Evolutionary conservation across 2,329 filamentous ascomycete genomes (phyloP), one percentile per base, ranked within the genome.

Genomic region (Penicillium freii): DNA sequence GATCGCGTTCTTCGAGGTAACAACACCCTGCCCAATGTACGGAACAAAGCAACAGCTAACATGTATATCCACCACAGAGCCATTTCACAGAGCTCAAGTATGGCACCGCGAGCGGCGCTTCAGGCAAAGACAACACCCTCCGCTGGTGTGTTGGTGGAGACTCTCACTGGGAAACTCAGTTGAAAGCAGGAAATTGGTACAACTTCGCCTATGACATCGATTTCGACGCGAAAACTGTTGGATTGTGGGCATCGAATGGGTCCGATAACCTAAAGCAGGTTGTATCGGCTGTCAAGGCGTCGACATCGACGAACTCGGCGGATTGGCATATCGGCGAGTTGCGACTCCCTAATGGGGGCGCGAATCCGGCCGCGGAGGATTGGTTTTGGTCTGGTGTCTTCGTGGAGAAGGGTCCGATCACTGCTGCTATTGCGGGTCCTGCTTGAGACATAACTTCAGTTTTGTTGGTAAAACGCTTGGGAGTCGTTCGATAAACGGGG

Each of bases 61-160:
- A 33, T 15, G 1, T 34, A 3, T 56, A 3, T 15, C 9, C 13
- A 78, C 81, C 81, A 82, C 72, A 86, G 85, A 75, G 87, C 70
- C 87, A 90, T 75, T 90, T 90, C 73, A 90, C 87, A 13, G 88
- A 90, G 77, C 75, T 91, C 71, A 90, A 90, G 78, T 84, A 84
- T 56, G 88, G 87, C n/a, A 25, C 54, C 1, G 15, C 54, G 3
- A 62, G 59, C 60, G 79, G 80, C 38, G 75, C 78, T 54, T 68
- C 72, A 4, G 82, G 79, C 58, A 75, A 80, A 38, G 78, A 81
- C 58, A 77, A 78, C 31, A 80, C 81, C 62, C 78, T 90, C 61
- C 82, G 84, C 64, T 91, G 87, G 86, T 82, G 84, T 72, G 84
- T 85, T 10, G 79, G 80, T 58, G 81, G 85, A 17, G 75, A 80